A percentile compares a stretch with the other conserved stretches of the same genome.
These are phyloP conservation scores for Cladochytrium replicatum DNA, from an alignment of 192 early-diverging fungal species.

Conservation along the genomic window DNA sequence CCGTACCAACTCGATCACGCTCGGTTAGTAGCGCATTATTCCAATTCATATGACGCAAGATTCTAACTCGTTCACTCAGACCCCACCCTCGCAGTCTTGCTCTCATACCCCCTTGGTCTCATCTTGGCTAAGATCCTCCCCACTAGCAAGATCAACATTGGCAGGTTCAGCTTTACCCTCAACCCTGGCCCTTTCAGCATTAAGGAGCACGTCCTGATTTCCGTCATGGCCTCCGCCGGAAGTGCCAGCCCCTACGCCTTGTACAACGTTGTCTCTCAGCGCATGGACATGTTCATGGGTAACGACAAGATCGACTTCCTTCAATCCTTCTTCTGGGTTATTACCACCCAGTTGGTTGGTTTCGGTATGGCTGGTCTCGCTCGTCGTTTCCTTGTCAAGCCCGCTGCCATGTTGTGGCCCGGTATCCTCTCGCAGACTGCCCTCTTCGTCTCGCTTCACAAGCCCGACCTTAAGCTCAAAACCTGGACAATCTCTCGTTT, in stretches of 20 bases:
- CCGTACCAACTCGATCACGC: conserved; percentile 20
- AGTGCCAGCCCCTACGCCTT: conserved; percentile 51
- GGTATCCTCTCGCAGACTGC: conserved; percentile 61
- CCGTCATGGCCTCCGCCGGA: conserved; percentile 63
- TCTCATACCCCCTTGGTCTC: conserved; percentile 62
- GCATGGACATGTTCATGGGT: conserved; percentile 7
- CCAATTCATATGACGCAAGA: no score
- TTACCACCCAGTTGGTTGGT: conserved; percentile 61
- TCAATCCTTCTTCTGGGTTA: conserved; percentile 27
- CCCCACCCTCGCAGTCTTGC: conserved; percentile 48
- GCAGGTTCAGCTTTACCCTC: conserved; percentile 38
- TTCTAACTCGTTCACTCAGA: no score
- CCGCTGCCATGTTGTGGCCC: conserved; percentile 83
- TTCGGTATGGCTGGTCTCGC: conserved; percentile 61
- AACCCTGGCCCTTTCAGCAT: conserved; percentile 83
- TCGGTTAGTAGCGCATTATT: no score
- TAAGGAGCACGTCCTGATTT: conserved; percentile 82
- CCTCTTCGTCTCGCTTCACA: conserved; percentile 69
- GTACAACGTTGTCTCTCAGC: conserved; percentile 25
- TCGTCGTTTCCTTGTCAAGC: conserved; percentile 76
- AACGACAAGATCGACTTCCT: conserved; percentile 15
- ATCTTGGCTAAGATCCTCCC: conserved; percentile 55
- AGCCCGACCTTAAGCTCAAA: conserved; percentile 13
- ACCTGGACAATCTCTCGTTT: conserved; percentile 22
- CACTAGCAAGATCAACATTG: conserved; percentile 32